Evolutionary conservation across 129 eudicot genomes (phyloP), one percentile per base, ranked within the genome.

Genomic region (Oenanthe sinensis): DNA sequence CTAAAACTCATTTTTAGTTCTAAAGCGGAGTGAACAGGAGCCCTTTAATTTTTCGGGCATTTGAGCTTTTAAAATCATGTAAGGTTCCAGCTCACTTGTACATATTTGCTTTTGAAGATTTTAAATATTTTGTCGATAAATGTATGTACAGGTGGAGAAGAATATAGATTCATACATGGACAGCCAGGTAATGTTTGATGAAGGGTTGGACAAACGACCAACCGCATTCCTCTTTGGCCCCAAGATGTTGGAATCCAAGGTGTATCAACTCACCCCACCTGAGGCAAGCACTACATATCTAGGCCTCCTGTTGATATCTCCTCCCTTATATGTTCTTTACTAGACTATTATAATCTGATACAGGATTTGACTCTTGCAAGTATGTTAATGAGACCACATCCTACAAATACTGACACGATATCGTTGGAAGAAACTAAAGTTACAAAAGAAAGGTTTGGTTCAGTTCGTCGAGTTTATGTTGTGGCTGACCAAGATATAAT

Each of bases 351-450:
- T 8, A 68, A 30, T 6, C 44, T 0, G 16, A 6, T 37, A 40
- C 67, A 82, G 85, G 85, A 82, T 78, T 62, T 82, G 55, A 74
- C 58, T 22, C 85, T 82, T 60, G 82, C 85, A 82, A 71, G 55
- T n/a, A 54, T 72, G 54, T 46, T 82, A 71, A 82, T 73, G 76
- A 82, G 85, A 46, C 85, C 85, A 47, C 52, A 42, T 43, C 69
- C 82, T 42, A 24, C 52, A 3, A 15, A 24, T 28, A 26, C 22
- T 4, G 79, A 60, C 14, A 22, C 47, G 19, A 22, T 15, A 13
- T 58, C 45, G 3, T 1, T 44, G 11, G 75, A 55, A 46, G 52
- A 71, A n/a, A 42, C 62, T 11, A 37, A 50, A 19, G 69, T 82
- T 3, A 26, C 82, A 22, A 72, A 62, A 49, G 85, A 82, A 62